Percentiles rank a stretch among this genome's conserved stretches.
Evolutionary conservation across 805 yeast genomes (phyloP).

Genomic region (Scheffersomyces coipomensis): DNA sequence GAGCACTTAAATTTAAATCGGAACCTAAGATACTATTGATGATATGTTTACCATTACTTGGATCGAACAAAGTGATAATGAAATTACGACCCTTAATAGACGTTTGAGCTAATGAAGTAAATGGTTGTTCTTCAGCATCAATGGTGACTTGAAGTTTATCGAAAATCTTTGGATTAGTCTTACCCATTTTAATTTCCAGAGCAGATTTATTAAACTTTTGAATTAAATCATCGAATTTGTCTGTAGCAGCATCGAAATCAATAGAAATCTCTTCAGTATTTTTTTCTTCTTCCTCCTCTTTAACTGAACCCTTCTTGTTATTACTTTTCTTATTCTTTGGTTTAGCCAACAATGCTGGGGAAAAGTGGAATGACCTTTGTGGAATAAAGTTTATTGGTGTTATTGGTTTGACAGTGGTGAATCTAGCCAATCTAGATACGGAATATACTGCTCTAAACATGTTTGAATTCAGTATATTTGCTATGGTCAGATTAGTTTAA

Average conservation of each 20-base stretch:
- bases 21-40: constrained; percentile 70
- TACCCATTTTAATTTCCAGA: constrained; percentile 67
- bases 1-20: constrained; percentile 76
- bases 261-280: constrained; percentile 16
- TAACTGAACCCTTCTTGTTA: constrained; percentile 10
- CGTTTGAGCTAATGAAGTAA: constrained; percentile 70
- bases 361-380: not conserved
- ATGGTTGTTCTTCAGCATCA: constrained; percentile 38
- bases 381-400: not conserved
- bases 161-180: constrained; percentile 64
- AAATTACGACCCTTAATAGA: constrained; percentile 67
- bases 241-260: constrained; percentile 37
- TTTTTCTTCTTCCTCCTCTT: constrained; percentile 11
- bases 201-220: constrained; percentile 54
- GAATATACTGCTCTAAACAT: no score
- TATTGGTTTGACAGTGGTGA: no score
- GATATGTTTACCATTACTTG: constrained; percentile 65
- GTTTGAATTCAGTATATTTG: no score
- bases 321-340: constrained; percentile 1
- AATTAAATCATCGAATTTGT: constrained; percentile 46
- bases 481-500: no score
- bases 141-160: constrained; percentile 54
- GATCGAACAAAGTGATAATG: constrained; percentile 84
- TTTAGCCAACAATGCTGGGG: not conserved
- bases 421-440: no score